Evolutionary conservation across 495 filamentous ascomycete genomes (phyloP).

Genomic region (Neurospora sp.): DNA sequence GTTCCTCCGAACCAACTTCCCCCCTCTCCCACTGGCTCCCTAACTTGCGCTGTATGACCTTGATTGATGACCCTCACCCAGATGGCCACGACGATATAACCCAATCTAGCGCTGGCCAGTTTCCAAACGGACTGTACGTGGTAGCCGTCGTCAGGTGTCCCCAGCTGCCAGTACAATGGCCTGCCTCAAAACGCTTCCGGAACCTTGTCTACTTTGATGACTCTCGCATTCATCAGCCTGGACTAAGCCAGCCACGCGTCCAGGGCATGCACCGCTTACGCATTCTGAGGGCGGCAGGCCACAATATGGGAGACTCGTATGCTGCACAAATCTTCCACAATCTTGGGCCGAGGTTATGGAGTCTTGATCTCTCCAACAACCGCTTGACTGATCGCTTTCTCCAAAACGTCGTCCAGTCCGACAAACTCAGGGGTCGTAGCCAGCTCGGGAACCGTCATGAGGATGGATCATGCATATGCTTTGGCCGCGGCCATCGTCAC

Average conservation of each 20-base stretch:
- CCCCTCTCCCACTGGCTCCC: slow-evolving; percentile 16
- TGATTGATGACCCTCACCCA: slow-evolving; percentile 18
- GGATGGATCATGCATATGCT: neutral
- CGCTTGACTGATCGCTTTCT: slow-evolving; percentile 25
- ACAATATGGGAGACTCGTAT: slow-evolving; percentile 25
- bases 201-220: slow-evolving; percentile 35
- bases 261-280: slow-evolving; percentile 25
- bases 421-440: neutral
- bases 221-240: slow-evolving; percentile 28
- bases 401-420: slow-evolving; percentile 2
- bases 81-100: slow-evolving; percentile 15
- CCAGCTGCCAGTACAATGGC: slow-evolving; percentile 22
- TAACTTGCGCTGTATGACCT: slow-evolving; percentile 22
- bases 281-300: slow-evolving; percentile 27
- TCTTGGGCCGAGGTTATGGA: slow-evolving; percentile 31
- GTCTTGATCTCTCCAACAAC: slow-evolving; percentile 37
- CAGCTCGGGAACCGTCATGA: neutral
- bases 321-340: slow-evolving; percentile 18
- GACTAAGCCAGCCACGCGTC: neutral
- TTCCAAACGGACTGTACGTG: neutral
- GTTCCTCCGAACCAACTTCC: neutral
- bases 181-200: slow-evolving; percentile 18
- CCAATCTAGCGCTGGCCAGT: neutral
- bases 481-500: neutral
- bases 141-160: slow-evolving; percentile 10